Conservation (phyloP, 331 rosid species). For the Saraca asoca region DNA sequence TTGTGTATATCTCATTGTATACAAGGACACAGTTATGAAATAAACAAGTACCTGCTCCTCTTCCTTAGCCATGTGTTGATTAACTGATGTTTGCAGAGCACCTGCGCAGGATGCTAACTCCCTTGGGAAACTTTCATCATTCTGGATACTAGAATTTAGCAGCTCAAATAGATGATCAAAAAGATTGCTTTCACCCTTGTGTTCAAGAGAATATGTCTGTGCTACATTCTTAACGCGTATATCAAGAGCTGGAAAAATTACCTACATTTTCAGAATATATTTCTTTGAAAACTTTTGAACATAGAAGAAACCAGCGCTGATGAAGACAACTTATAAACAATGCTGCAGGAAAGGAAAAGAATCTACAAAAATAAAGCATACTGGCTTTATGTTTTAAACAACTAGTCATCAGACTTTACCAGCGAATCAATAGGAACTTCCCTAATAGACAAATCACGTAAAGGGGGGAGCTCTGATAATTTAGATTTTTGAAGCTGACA, state of each 20-base stretch:
- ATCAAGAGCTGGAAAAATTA: conserved; percentile 94
- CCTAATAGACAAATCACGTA: conserved; percentile 18
- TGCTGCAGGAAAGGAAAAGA: conserved; percentile 5
- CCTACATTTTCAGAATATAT: conserved; percentile 56
- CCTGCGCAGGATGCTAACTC: conserved; percentile 96
- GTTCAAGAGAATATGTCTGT: conserved; percentile 93
- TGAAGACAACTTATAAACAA: neutral
- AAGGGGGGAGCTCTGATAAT: conserved; percentile 11
- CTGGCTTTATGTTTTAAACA: conserved; percentile 17
- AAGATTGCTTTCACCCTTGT: conserved; percentile 86
- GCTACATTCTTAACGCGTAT: conserved; percentile 98
- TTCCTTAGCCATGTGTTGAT: conserved; percentile 99
- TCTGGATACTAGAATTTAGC: conserved; percentile 57
- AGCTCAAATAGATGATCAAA: conserved; percentile 83
- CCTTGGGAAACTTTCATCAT: conserved; percentile 78
- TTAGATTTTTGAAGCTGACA: neutral
- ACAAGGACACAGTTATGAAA: conserved; percentile 26
- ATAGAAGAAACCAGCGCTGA: conserved; percentile 20
- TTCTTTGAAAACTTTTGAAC: conserved; percentile 30
- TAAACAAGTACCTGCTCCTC: conserved; percentile 81
- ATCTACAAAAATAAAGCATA: neutral
- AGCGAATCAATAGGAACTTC: conserved; percentile 13
- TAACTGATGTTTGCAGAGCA: conserved; percentile 84
- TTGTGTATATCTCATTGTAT: conserved; percentile 11
- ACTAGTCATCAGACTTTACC: conserved; percentile 19